Evolutionary conservation across 306 rosid genomes (phyloP), one percentile per base, ranked within the genome.

Genomic region (Cercis canadensis): DNA sequence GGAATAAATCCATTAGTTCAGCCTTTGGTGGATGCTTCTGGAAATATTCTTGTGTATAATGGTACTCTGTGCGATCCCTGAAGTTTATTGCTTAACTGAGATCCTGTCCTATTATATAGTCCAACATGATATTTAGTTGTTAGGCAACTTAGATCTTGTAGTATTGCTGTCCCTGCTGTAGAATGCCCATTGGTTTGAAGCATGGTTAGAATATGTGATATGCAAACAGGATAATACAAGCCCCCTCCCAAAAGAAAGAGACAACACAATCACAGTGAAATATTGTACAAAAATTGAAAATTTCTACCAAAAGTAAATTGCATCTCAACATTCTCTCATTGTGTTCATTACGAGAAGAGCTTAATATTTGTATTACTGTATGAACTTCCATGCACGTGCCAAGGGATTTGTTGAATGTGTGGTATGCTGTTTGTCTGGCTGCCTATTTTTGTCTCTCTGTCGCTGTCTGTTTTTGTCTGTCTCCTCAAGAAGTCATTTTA

Each of bases 31-130:
- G 96, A 94, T 80, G 64, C 67, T 2, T 74, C 66, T 13, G 57
- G 82, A 77, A 94, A 94, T 73, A 50, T 94, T 75, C 89, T 94
- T 21, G 84, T 89, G 29, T 94, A 75, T 74, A 90, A 94, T 34
- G 98, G 98, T 90, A 75, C 43, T 43, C 13, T 19, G 1, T 24
- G 17, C 50, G 50, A 36, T 19, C 57, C 65, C 16, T 15, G 56
- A 39, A 3, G 15, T 39, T 51, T 13, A 5, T 31, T 51, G 19
- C 57, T 49, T 36, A 13, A 14, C 17, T 5, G 24, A 21, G 15
- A 18, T 37, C 62, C 33, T 65, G 5, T 17, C 33, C 12, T 10
- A 5, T 11, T 63, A 46, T 17, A 5, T 17, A 51, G 36, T 65
- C 24, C 39, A 15, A 31, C 4, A 8, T 46, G 16, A 46, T 31